Evolutionary conservation across 352 stramenopile species (phyloP), one percentile per base, ranked within the genome.

Genomic region (Globisporangium nodosum): DNA sequence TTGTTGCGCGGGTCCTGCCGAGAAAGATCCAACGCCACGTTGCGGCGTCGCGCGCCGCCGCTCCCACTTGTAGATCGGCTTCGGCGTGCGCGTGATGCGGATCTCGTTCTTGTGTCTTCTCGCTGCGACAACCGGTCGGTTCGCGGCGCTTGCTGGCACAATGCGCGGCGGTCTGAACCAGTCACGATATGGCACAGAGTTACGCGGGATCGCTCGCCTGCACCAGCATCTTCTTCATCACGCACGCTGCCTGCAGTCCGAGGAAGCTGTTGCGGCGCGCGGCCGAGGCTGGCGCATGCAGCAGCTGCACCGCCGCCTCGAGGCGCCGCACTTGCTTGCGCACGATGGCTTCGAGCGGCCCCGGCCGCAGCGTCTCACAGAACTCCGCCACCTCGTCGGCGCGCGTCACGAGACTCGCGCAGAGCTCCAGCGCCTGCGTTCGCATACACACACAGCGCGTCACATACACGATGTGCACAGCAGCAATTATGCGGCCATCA

Each of bases 41-140:
- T 58, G 52, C 18, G 35, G 33, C 11, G 52, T 24, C 1, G 61
- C 64, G 16, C 56, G 65, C 16, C 74, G 66, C 42, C 72, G 77
- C 45, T 87, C 77, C 77, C 77, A 87, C 31, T 70, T 70, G 47
- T 87, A 87, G 16, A 85, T 73, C 1, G 77, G 74, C 50, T 87
- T 87, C 27, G 66, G 63, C 1, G 67, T 40, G 20, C 68, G 71
- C 30, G 58, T 70, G 16, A 65, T 59, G 8, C 65, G 58, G 16
- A 73, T 56, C 49, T 82, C 69, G 30, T 77, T 84, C 48, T 66
- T 84, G 50, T 64, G 73, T 35, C 52, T 63, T 58, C 39, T 58
- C 33, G 18, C 64, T 46, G 56, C 61, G 50, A 43, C 9, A 8
- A 46, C 33, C 31, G 39, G n/a, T 18, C 43, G 18, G n/a, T 43